phyloP scores from a whole-genome alignment of 495 filamentous ascomycete species.

The Alectoria sarmentosa region DNA sequence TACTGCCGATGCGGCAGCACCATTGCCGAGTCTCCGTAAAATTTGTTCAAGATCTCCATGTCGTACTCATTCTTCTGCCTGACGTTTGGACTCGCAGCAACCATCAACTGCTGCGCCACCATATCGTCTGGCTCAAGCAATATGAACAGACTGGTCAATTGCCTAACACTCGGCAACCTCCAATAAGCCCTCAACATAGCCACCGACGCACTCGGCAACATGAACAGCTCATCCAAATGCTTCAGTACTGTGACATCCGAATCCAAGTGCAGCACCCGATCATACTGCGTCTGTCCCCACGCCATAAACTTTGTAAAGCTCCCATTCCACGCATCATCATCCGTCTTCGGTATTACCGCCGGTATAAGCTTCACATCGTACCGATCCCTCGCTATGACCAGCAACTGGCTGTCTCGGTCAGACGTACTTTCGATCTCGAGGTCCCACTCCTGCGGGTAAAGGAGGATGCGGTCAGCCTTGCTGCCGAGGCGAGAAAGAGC shows the following conservation, averaged over 20 bases:
- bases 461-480: constrained; percentile 57
- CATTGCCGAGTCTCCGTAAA: constrained; percentile 59
- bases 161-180: constrained; percentile 46
- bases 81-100: constrained; percentile 29
- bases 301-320: constrained; percentile 63
- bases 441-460: constrained; percentile 51
- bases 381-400: constrained; percentile 51
- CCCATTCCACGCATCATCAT: constrained; percentile 50
- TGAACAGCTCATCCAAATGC: constrained; percentile 67
- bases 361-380: constrained; percentile 57
- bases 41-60: constrained; percentile 67
- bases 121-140: constrained; percentile 54
- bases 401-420: constrained; percentile 41
- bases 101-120: constrained; percentile 48
- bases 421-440: constrained; percentile 11
- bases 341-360: constrained; percentile 45
- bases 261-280: constrained; percentile 61
- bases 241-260: constrained; percentile 56
- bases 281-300: constrained; percentile 62
- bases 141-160: constrained; percentile 55
- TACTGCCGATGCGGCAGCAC: constrained; percentile 72
- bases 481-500: constrained; percentile 51
- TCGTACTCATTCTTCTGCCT: constrained; percentile 46
- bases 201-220: constrained; percentile 51
- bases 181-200: constrained; percentile 70